These are phyloP conservation scores for Lactarius hatsudake DNA, from an alignment of 768 basidiomycete genomes.

Conservation along the genomic window DNA sequence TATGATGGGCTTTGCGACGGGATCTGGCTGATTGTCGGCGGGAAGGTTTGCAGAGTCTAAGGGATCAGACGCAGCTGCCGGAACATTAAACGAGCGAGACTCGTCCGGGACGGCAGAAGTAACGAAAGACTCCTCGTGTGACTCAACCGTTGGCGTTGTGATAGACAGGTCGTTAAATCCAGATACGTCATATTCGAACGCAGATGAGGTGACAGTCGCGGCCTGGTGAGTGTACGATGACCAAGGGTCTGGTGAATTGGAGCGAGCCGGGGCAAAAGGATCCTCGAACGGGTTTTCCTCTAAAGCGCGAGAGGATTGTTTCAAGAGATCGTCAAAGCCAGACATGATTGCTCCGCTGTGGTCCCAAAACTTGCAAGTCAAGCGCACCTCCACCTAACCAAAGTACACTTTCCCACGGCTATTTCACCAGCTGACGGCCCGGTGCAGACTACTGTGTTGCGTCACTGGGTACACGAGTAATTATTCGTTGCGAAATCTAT, in stretches of 20 bases:
- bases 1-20: constrained; percentile 20
- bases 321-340: constrained; percentile 33
- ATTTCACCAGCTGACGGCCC: background rate
- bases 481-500: background rate
- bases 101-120: background rate
- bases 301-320: constrained; percentile 27
- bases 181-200: constrained; percentile 23
- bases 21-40: constrained; percentile 24
- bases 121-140: background rate
- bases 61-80: constrained; percentile 35
- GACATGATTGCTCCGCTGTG: constrained; percentile 18
- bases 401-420: background rate
- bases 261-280: constrained; percentile 31
- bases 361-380: background rate
- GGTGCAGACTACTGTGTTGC: background rate
- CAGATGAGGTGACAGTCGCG: background rate
- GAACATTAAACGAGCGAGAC: background rate
- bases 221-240: constrained; percentile 18
- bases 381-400: background rate
- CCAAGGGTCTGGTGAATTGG: constrained; percentile 33
- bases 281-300: constrained; percentile 34
- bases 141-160: constrained; percentile 9
- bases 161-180: constrained; percentile 15
- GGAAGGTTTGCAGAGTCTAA: constrained; percentile 41
- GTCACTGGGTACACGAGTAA: background rate